phyloP scores from a whole-genome alignment of 2,329 filamentous ascomycete species.

The Fusarium liriodendri region DNA sequence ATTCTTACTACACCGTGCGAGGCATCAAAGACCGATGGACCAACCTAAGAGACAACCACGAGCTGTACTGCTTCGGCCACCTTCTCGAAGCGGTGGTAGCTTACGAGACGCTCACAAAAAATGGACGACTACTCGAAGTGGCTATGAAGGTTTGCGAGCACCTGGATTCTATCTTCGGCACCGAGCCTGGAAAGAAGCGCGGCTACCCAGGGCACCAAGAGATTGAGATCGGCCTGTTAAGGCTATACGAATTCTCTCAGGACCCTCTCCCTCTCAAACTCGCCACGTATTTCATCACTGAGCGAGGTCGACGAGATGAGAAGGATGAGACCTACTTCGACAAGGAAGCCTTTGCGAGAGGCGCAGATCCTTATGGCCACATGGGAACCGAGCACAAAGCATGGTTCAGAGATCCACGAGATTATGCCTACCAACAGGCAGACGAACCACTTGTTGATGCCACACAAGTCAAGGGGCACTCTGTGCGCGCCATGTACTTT shows the following conservation, averaged over 20 bases:
- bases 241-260: background rate
- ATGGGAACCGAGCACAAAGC: background rate
- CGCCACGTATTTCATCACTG: slow-evolving; percentile 6
- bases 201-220: slow-evolving; percentile 13
- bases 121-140: background rate
- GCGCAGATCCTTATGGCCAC: background rate
- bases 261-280: background rate
- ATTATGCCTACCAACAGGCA: slow-evolving; percentile 7
- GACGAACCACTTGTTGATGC: background rate
- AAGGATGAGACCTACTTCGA: slow-evolving; percentile 9
- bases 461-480: background rate
- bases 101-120: background rate
- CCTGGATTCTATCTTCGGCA: background rate
- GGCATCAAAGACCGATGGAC: slow-evolving; percentile 4
- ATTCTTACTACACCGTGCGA: slow-evolving; percentile 6
- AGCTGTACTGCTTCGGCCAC: slow-evolving; percentile 1
- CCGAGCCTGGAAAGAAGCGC: background rate
- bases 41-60: slow-evolving; percentile 6
- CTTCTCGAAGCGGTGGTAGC: slow-evolving; percentile 2
- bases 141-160: background rate
- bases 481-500: slow-evolving; percentile 8
- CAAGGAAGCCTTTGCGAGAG: background rate
- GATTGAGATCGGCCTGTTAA: slow-evolving; percentile 1
- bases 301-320: background rate
- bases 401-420: background rate